phyloP scores from a whole-genome alignment of 1,284 basidiomycete genomes.

The Singerocomus inundabilis region DNA sequence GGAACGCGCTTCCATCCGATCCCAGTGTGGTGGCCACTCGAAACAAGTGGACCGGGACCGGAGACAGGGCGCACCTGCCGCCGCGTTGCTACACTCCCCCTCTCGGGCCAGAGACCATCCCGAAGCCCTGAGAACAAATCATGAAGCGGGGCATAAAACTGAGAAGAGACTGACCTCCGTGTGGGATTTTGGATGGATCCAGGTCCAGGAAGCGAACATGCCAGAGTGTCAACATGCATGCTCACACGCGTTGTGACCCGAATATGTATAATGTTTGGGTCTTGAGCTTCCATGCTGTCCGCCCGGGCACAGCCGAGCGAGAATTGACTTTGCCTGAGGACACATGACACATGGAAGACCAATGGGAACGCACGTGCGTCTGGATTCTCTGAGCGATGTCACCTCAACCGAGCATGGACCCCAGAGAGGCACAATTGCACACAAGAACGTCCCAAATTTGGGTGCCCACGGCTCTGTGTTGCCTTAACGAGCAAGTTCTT shows the following conservation, averaged over 20 bases:
- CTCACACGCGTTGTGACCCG: neutral
- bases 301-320: too few relatives aligned
- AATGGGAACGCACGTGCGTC: neutral
- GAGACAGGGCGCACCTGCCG: too few relatives aligned
- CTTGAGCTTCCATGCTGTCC: too few relatives aligned
- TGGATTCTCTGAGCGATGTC: neutral
- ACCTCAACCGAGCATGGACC: neutral
- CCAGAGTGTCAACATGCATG: neutral
- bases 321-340: too few relatives aligned
- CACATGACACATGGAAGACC: neutral
- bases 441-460: neutral
- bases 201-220: neutral
- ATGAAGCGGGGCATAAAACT: too few relatives aligned
- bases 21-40: too few relatives aligned
- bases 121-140: neutral
- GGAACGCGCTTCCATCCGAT: neutral
- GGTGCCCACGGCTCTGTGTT: neutral
- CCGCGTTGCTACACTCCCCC: too few relatives aligned
- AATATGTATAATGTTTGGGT: neutral
- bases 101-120: too few relatives aligned
- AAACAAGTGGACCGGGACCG: too few relatives aligned
- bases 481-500: neutral
- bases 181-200: too few relatives aligned
- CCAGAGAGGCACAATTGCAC: neutral
- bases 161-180: too few relatives aligned